A percentile compares a stretch with the other conserved stretches of the same genome.
These are phyloP conservation scores for Bipolaris gigantea DNA, from an alignment of 2,329 filamentous ascomycete species.

Conservation along the genomic window DNA sequence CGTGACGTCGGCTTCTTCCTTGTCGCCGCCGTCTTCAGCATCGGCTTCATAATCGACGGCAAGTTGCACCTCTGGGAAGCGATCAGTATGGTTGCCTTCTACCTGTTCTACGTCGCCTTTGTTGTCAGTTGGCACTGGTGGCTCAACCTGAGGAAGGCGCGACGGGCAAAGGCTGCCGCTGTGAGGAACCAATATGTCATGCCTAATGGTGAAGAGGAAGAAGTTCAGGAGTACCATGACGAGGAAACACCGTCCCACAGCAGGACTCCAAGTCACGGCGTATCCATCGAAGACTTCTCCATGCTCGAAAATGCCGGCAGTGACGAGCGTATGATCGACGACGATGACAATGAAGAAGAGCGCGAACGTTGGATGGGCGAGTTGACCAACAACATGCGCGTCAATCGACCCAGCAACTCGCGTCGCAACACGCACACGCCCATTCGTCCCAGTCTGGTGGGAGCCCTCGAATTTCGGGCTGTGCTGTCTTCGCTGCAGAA, in stretches of 20 bases:
- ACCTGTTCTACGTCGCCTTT: constrained; percentile 82
- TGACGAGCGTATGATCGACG: constrained; percentile 58
- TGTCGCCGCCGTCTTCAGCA: constrained; percentile 80
- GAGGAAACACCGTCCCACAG: constrained; percentile 53
- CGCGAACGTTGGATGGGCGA: constrained; percentile 70
- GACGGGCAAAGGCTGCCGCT: constrained; percentile 67
- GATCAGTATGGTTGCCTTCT: constrained; percentile 84
- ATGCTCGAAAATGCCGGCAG: constrained; percentile 62
- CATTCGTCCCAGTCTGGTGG: constrained; percentile 89
- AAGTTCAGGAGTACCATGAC: constrained; percentile 56
- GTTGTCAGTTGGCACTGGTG: constrained; percentile 95
- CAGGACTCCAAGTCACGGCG: constrained; percentile 49
- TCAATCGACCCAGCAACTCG: constrained; percentile 68
- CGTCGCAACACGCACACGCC: constrained; percentile 76
- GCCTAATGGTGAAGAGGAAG: constrained; percentile 60
- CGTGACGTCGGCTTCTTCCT: constrained; percentile 93
- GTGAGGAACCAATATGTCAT: constrained; percentile 74
- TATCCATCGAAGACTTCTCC: constrained; percentile 66
- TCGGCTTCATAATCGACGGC: constrained; percentile 85
- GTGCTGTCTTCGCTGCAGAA: constrained; percentile 84
- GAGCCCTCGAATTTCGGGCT: constrained; percentile 89
- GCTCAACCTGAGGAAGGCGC: constrained; percentile 63
- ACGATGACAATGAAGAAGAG: constrained; percentile 63
- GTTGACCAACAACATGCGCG: constrained; percentile 89
- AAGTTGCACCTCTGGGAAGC: constrained; percentile 87